Evolutionary conservation across 208 protist species (phyloP).

Genomic region (Trypanosoma boissoni): DNA sequence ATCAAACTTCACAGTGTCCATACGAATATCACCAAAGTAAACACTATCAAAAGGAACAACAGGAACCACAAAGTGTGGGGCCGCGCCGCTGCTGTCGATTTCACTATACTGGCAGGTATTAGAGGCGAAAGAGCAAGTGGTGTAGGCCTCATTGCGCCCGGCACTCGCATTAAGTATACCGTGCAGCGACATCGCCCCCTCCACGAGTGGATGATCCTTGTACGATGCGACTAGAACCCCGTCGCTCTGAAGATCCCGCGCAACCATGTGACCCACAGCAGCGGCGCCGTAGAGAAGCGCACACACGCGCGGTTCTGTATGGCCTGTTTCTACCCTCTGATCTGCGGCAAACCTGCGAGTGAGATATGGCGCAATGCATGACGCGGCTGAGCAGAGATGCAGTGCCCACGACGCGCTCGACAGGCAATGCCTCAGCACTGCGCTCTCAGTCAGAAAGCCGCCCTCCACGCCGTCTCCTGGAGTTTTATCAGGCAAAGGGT

Average conservation of each 20-base stretch:
- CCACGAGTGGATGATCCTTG: not conserved
- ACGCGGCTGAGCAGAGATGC: conserved; percentile 24
- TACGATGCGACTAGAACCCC: conserved; percentile 4
- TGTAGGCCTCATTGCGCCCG: not conserved
- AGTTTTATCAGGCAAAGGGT: not conserved
- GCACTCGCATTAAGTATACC: conserved; percentile 5
- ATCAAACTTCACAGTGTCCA: not conserved
- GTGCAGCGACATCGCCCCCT: conserved; percentile 14
- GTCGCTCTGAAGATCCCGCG: conserved; percentile 11
- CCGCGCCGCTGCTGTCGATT: not conserved
- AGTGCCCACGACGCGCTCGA: not conserved
- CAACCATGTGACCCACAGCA: conserved; percentile 4
- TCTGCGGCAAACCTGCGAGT: conserved; percentile 5
- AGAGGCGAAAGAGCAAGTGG: not conserved
- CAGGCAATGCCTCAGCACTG: conserved; percentile 4
- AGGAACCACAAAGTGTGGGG: not conserved
- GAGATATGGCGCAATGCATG: conserved; percentile 21
- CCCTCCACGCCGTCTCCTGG: not conserved
- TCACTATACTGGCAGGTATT: conserved; percentile 20
- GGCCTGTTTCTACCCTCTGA: no score
- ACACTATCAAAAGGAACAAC: not conserved
- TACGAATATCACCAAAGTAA: not conserved
- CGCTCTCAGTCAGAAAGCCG: conserved; percentile 15
- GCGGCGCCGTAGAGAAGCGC: conserved; percentile 19
- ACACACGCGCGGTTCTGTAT: not conserved